These are phyloP conservation scores for Paecilomyces formosus DNA, from an alignment of 2,329 filamentous ascomycete species.

Conservation along the genomic window DNA sequence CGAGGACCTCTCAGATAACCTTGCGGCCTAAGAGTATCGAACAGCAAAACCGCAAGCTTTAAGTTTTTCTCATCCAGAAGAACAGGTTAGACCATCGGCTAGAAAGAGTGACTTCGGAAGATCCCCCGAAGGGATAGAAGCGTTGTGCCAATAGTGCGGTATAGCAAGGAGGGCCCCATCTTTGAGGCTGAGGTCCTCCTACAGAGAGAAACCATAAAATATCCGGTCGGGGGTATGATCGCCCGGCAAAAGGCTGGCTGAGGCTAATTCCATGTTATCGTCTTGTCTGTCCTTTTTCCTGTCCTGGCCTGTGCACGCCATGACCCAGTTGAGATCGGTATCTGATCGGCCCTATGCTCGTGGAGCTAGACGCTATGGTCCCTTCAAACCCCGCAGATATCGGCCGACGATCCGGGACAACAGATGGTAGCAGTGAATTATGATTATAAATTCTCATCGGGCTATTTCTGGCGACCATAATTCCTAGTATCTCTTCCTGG, in stretches of 20 bases:
- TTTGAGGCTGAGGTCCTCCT: not conserved
- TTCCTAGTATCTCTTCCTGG: not conserved
- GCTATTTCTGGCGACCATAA: not conserved
- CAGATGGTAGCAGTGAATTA: not conserved
- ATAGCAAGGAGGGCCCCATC: not conserved
- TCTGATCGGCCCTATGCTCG: not conserved
- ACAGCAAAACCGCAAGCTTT: not conserved
- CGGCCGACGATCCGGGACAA: not conserved
- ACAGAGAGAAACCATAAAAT: not conserved
- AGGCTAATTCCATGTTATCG: not conserved
- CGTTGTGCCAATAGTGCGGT: not conserved
- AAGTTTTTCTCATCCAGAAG: not conserved
- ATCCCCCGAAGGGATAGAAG: not conserved
- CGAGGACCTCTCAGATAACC: not conserved
- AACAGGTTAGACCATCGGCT: not conserved
- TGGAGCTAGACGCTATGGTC: not conserved
- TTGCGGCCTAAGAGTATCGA: not conserved
- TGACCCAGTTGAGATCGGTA: not conserved
- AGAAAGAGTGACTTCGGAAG: not conserved
- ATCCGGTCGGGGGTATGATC: not conserved
- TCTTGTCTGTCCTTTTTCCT: not conserved
- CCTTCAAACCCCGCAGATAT: not conserved
- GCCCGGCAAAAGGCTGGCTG: not conserved
- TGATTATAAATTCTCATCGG: not conserved
- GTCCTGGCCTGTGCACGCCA: not conserved